Evolutionary conservation across 2,329 filamentous ascomycete species (phyloP), one percentile per base, ranked within the genome.

Genomic region (Cordyceps javanica): DNA sequence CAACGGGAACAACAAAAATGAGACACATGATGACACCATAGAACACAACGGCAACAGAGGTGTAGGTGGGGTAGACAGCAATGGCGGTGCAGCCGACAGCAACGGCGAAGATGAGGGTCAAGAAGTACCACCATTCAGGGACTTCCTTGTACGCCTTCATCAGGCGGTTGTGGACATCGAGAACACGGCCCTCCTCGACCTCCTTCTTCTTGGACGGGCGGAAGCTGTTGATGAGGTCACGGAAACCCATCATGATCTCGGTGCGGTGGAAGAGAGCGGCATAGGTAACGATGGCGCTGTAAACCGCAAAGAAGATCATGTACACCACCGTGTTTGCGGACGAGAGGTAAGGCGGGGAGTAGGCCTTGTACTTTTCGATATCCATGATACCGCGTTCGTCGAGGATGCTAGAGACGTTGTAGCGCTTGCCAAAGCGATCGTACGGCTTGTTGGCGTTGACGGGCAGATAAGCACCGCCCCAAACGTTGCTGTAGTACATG

Each of bases 361-460:
- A 78, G 1, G 67, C 49, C 60, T 75, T 71, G 60, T 77, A 77
- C 10, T 69, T 65, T 0, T 64, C 61, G 16, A 69, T 60, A 60
- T 76, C 68, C 14, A 77, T 67, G 49, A 66, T 68, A 56, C 74
- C 73, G 58, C 72, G 66, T 5, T 69, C 64, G 9, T 74, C 67
- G 2, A 75, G 68, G 5, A 68, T 71, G 36, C 41, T 36, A 7
- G 49, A 57, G 7, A 74, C 70, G 10, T 68, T 63, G 63, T 75
- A 78, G 0, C 65, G 59, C 3, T 68, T 71, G 13, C 69, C 75
- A 51, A 73, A 69, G 60, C 78, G 77, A 60, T 72, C 73, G 57
- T 73, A 78, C 0, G 73, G 72, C 0, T 68, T 64, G 21, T 70
- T 72, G 1, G 72, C 73, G 65, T 78, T 78, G 68, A 78, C 75